A percentile compares a stretch with the other conserved stretches of the same genome.
These are phyloP conservation scores for Cercophora scortea DNA, from an alignment of 495 filamentous ascomycete species.

Conservation along the genomic window DNA sequence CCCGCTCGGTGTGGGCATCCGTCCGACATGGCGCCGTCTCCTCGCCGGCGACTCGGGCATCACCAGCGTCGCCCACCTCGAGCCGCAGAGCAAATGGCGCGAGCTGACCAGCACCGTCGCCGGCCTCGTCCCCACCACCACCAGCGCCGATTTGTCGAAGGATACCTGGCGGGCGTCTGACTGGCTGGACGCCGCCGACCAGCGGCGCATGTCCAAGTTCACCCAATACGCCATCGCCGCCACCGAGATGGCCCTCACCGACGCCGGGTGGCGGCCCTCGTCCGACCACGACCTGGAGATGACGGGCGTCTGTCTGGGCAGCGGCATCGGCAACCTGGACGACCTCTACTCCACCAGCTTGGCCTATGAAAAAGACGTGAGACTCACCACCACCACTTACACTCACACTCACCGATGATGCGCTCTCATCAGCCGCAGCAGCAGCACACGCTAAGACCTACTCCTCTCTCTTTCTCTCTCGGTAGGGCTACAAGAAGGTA, in stretches of 20 bases:
- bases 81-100: conserved; percentile 45
- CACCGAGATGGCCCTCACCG: conserved; percentile 74
- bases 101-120: conserved; percentile 78
- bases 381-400: conserved; percentile 21
- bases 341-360: conserved; percentile 79
- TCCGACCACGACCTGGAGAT: conserved; percentile 54
- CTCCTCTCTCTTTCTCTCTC: not conserved
- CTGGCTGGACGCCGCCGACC: conserved; percentile 63
- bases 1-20: conserved; percentile 76
- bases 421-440: too few species aligned
- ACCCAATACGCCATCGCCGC: conserved; percentile 87
- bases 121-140: conserved; percentile 58
- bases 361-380: conserved; percentile 64
- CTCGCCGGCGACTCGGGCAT: conserved; percentile 75
- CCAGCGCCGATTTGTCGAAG: not conserved
- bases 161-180: conserved; percentile 64
- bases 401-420: too few species aligned
- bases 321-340: conserved; percentile 89
- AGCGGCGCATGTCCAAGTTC: conserved; percentile 84
- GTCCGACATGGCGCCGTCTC: conserved; percentile 71
- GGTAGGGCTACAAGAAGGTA: conserved; percentile 80
- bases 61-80: conserved; percentile 54
- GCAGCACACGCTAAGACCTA: not conserved
- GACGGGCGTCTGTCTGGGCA: conserved; percentile 90
- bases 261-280: conserved; percentile 71